Percentiles rank a stretch among this genome's conserved stretches.
Evolutionary conservation across 768 basidiomycete species (phyloP).

Genomic region (Trametes elegans): DNA sequence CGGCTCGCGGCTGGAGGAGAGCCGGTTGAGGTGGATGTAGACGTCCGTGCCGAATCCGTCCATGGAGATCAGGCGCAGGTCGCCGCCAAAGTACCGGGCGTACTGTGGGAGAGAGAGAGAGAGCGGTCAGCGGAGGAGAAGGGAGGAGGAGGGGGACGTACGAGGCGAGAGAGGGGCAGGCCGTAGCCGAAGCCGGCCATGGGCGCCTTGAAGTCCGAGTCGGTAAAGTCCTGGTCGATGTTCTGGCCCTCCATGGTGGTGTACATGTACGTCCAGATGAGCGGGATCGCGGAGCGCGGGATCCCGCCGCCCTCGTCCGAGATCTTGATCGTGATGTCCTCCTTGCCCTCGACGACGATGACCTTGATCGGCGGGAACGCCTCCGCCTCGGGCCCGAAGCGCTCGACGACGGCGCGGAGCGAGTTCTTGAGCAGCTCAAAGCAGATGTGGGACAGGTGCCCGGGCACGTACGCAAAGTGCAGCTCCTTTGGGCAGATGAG

Average conservation of each 20-base stretch:
- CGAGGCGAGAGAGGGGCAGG: constrained; percentile 85
- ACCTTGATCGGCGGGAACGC: constrained; percentile 90
- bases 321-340: constrained; percentile 99
- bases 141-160: constrained; percentile 37
- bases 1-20: constrained; percentile 81
- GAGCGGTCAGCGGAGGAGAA: neutral
- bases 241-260: constrained; percentile 76
- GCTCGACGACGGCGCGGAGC: constrained; percentile 92
- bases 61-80: constrained; percentile 93
- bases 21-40: constrained; percentile 86
- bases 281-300: constrained; percentile 80
- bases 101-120: constrained; percentile 48
- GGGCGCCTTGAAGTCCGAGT: constrained; percentile 91
- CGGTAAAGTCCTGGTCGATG: constrained; percentile 76
- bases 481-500: constrained; percentile 90
- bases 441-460: constrained; percentile 93
- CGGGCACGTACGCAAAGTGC: constrained; percentile 92
- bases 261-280: constrained; percentile 99
- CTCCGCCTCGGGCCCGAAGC: constrained; percentile 81
- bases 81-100: constrained; percentile 93
- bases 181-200: constrained; percentile 99
- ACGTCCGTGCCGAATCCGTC: constrained; percentile 97
- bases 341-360: constrained; percentile 94
- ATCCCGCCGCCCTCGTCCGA: constrained; percentile 97
- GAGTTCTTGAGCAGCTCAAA: constrained; percentile 99